A percentile compares a stretch with the other conserved stretches of the same genome.
These are phyloP conservation scores for Cyberlindnera subsufficiens DNA, from an alignment of 805 yeast genomes.

Conservation along the genomic window DNA sequence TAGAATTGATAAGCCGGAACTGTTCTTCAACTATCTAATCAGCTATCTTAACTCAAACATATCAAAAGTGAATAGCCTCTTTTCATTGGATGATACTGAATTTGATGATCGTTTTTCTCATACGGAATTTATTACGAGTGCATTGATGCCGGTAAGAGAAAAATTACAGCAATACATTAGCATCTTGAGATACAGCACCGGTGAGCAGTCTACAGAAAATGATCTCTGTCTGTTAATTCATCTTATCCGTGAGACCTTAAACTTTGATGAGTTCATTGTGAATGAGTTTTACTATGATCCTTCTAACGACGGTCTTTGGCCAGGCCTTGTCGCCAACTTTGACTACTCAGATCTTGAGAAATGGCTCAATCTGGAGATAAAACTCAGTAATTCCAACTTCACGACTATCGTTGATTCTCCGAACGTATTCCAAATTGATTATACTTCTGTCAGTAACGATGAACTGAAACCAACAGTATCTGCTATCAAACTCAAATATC, in stretches of 20 bases:
- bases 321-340: conserved; percentile 22
- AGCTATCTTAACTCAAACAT: conserved; percentile 38
- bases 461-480: conserved; percentile 36
- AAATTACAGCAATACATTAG: conserved; percentile 30
- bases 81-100: conserved; percentile 29
- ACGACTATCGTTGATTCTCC: conserved; percentile 33
- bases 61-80: conserved; percentile 32
- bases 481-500: conserved; percentile 34
- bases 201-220: conserved; percentile 7
- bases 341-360: conserved; percentile 27
- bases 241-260: conserved; percentile 34
- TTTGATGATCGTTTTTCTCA: conserved; percentile 27
- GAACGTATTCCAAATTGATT: conserved; percentile 42
- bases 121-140: conserved; percentile 32
- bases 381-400: conserved; percentile 38
- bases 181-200: conserved; percentile 20
- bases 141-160: conserved; percentile 36
- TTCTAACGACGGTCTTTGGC: conserved; percentile 24
- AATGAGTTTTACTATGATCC: conserved; percentile 37
- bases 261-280: conserved; percentile 31
- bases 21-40: conserved; percentile 45
- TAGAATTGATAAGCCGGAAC: conserved; percentile 44
- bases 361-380: conserved; percentile 45
- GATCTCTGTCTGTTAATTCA: conserved; percentile 24
- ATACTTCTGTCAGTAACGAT: conserved; percentile 28